Base-by-base conservation (phyloP, 1,284 basidiomycete genomes). In the Tilletia indica region DNA sequence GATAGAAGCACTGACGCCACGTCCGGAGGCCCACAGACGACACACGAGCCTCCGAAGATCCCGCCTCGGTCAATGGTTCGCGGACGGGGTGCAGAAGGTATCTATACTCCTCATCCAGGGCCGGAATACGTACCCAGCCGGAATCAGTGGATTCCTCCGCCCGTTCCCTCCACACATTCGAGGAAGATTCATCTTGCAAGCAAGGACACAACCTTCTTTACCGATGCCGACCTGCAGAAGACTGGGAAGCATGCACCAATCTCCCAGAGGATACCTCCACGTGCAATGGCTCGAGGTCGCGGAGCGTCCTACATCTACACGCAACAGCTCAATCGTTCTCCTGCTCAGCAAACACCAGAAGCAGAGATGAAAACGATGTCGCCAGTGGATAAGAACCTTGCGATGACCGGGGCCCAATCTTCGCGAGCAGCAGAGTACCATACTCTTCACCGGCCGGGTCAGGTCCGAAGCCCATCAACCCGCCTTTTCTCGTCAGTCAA, bases 261-360 rank as follows among this genome's bases (percentile, higher is more conserved):
- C 51, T 54, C 51, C 16, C 51, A 54, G 12, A 19, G 51, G 51
- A 38, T 39, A 12, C 61, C 61, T 9, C 36, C 61, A 6, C 61
- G 61, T 6, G 61, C 38, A 25, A 64, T 64, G 61, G 61, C 61
- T 38, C 61, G 61, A 8, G 61, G 61, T 14, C 61, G 61, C n/a
- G 61, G 61, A 8, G 34, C 14, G 36, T 38, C 61, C 16, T 34
- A 64, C 34, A 64, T 64, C 19, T 64, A 64, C 61, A 19, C 8
- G 19, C 61, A 64, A 36, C 61, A 64, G 12, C 31, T 36, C 19
- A 8, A n/a, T 19, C 51, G n/a, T 8, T 6, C 16, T 19, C 19
- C 19, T 25, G 51, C 12, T 54, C 12, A 19, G 19, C 16, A 19
- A n/a, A 19, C 51, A 25, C 1, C 21, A 25, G 51, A 19, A 19